Conservation (phyloP, 208 protist species). For the Spongospora subterranea region DNA sequence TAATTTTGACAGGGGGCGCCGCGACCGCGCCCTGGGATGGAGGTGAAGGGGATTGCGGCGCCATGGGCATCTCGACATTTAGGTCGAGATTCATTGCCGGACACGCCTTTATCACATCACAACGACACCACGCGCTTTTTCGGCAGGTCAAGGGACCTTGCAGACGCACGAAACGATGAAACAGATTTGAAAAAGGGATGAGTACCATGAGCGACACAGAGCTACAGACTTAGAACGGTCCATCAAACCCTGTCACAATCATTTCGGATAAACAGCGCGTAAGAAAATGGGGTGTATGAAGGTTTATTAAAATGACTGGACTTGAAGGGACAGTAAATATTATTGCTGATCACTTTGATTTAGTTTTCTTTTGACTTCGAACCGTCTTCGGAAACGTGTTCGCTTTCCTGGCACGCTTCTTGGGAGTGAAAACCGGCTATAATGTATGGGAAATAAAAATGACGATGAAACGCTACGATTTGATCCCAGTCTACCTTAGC, state of each 20-base stretch:
- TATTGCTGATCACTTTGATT: too few species aligned
- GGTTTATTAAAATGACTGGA: too few species aligned
- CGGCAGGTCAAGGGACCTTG: background rate
- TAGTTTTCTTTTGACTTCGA: too few species aligned
- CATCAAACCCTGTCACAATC: background rate
- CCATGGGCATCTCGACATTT: background rate
- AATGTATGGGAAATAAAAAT: background rate
- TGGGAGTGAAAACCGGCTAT: background rate
- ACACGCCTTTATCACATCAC: background rate
- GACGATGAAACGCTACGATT: background rate
- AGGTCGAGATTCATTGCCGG: background rate
- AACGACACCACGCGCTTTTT: background rate
- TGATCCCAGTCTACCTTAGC: background rate
- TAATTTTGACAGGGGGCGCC: background rate
- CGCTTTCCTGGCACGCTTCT: too few species aligned
- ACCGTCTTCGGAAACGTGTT: too few species aligned
- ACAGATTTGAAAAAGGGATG: background rate
- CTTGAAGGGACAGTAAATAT: too few species aligned
- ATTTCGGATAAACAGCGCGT: background rate
- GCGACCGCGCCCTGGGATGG: background rate
- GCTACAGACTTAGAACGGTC: too few species aligned
- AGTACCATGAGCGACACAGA: background rate
- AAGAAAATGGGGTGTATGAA: too few species aligned
- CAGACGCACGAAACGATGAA: background rate
- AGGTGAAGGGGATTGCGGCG: background rate